phyloP scores from a whole-genome alignment of 305 asterid species.

The Solanum hybrid region DNA sequence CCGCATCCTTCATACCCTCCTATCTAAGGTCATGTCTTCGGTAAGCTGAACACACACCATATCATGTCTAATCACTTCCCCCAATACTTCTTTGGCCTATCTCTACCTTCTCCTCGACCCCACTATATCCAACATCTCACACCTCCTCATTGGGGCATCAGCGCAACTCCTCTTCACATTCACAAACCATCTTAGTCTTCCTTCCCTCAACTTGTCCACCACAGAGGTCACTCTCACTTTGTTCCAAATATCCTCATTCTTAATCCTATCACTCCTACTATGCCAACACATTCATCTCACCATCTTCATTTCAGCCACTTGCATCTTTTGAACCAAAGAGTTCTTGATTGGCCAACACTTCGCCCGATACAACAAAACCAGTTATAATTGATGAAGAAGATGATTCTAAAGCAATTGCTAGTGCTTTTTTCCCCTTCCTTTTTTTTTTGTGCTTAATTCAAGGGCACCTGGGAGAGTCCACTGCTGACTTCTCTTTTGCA shows the following conservation, averaged over 20 bases:
- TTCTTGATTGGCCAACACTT: background rate
- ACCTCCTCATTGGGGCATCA: background rate
- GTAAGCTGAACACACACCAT: background rate
- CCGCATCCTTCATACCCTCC: background rate
- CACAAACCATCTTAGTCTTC: background rate
- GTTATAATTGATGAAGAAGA: background rate
- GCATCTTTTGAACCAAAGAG: background rate
- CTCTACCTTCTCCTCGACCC: accelerated
- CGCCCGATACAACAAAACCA: accelerated
- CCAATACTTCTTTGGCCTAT: background rate
- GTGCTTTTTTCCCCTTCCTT: background rate
- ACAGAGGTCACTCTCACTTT: background rate
- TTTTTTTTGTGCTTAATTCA: background rate
- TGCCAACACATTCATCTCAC: background rate
- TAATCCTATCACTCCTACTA: background rate
- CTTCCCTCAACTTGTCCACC: background rate
- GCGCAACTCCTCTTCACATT: accelerated
- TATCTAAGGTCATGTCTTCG: background rate
- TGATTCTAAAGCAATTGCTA: background rate
- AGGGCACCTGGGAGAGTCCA: background rate
- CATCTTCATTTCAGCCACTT: background rate
- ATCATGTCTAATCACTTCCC: background rate
- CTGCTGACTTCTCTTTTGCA: background rate
- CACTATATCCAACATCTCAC: background rate
- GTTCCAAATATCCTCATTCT: background rate